Base-by-base conservation (phyloP, 257 asterid species). In the Nicotiana sylvestris region DNA sequence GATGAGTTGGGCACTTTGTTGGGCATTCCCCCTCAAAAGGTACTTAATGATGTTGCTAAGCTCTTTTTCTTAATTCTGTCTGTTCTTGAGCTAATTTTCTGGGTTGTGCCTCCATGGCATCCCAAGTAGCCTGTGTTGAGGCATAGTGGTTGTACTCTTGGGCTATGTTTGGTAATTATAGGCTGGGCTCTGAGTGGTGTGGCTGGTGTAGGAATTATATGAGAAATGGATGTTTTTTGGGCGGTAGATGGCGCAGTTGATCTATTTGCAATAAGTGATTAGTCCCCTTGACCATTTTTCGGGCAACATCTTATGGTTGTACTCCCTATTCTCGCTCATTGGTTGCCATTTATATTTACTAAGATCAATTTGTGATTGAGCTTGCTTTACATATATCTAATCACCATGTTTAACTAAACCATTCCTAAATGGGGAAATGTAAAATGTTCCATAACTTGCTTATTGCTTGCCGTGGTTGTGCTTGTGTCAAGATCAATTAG, bases 21-120 rank as follows among this genome's bases (percentile, higher is more conserved):
- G 89, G 99, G 98, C 61, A 96, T 96, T 86, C 94, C 94, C 88
- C 97, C 99, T 74, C 94, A 51, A 77, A 95, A 94, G 99, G 98
- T 95, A 88, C 76, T 51, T 49, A 49, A 74, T 74, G 64, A 49
- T 74, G 80, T 49, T 49, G 62, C 43, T 27, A 27, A 76, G 80
- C 80, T 51, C 8, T 51, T 51, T 49, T 76, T 76, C 80, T 76
- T 49, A 29, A 51, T 27, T 76, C 16, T 51, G 30, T 32, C 64
- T 51, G 43, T 76, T 76, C 27, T 51, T 29, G 46, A 7, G 80
- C 46, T 51, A 27, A 51, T 35, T 15, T 15, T 74, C 29, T 27
- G 62, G 79, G 39, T 72, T 39, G 30, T 76, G 16, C 17, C 58
- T 53, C 58, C 58, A 53, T 51, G 29, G 11, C 46, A 49, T 13